Evolutionary conservation across 768 basidiomycete genomes (phyloP), one percentile per base, ranked within the genome.

Genomic region (Auricularia heimuer): DNA sequence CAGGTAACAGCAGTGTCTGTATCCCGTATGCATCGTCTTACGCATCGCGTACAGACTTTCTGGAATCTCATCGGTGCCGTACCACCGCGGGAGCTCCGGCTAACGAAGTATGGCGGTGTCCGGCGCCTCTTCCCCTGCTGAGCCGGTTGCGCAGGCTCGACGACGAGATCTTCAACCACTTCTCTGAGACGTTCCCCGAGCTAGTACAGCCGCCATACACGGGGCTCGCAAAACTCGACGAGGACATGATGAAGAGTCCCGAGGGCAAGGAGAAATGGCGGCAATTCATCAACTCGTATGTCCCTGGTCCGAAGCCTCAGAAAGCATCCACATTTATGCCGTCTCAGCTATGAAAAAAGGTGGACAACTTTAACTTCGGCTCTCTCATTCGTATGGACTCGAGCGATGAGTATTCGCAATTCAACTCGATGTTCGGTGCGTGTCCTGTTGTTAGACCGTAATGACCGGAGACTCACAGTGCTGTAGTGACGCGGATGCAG

Each of bases 291-390:
- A 82, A 82, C 66, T 73, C 80, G 87, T 93, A 70, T 65, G 83
- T 77, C 51, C 36, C 29, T 47, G 29, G 21, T 44, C 42, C 63
- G 21, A 56, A 10, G 10, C 34, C 37, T 33, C 33, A 44, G 18
- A 62, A 24, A 0, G 1, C 3, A 3, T 21, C 33, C 1, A 24
- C 54, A 18, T 51, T 12, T 62, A 10, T 61, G 12, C 2, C 21
- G 37, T 42, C 24, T 66, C 68, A 92, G 92, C 65, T 97, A 95
- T 77, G 90, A 96, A 77, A 87, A 65, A 90, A 89, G 71, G 80
- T 98, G 63, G 89, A 90, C 71, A 94, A 98, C 69, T 92, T 89
- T 77, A 98, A 98, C 81, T 98, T 98, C 76, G 97, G 97, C 21
- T 98, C 92, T 1, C 79, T 99, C 69, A 89, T 99, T 68, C 85